phyloP scores from a whole-genome alignment of 2,329 filamentous ascomycete genomes.

The Monilinia fructicola region DNA sequence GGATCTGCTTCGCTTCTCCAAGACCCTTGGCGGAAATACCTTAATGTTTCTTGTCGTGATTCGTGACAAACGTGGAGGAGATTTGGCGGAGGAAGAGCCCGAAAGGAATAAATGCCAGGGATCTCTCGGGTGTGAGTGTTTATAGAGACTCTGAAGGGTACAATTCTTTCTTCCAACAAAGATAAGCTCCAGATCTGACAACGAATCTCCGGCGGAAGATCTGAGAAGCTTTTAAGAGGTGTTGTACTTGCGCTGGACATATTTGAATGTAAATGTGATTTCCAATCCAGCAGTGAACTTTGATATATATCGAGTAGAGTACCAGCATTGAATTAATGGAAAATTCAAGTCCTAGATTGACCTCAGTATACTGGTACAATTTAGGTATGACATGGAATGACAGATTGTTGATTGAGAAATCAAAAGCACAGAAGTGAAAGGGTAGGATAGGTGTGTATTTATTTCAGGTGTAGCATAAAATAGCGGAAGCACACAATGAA shows the following conservation, averaged over 20 bases:
- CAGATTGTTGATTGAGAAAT: too few species aligned
- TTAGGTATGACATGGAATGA: too few species aligned
- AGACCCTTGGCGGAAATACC: background rate
- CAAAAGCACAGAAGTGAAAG: too few species aligned
- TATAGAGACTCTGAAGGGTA: background rate
- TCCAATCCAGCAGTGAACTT: background rate
- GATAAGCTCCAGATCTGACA: background rate
- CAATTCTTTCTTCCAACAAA: background rate
- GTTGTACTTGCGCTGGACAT: background rate
- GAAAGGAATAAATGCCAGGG: background rate
- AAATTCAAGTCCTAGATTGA: too few species aligned
- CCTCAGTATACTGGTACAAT: too few species aligned
- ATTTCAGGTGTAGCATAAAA: too few species aligned
- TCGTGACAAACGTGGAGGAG: background rate
- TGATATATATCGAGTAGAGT: too few species aligned
- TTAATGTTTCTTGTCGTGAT: conserved; percentile 3
- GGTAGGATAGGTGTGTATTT: too few species aligned
- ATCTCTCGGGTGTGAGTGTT: background rate
- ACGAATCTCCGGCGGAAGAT: background rate
- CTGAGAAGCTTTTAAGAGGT: background rate
- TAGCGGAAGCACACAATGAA: too few species aligned
- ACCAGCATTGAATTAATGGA: too few species aligned
- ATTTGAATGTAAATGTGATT: background rate
- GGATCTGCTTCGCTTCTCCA: background rate
- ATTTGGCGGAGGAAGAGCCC: background rate